Conservation (phyloP, 202 grass and related monocot genomes). For the Digitaria exilis region DNA sequence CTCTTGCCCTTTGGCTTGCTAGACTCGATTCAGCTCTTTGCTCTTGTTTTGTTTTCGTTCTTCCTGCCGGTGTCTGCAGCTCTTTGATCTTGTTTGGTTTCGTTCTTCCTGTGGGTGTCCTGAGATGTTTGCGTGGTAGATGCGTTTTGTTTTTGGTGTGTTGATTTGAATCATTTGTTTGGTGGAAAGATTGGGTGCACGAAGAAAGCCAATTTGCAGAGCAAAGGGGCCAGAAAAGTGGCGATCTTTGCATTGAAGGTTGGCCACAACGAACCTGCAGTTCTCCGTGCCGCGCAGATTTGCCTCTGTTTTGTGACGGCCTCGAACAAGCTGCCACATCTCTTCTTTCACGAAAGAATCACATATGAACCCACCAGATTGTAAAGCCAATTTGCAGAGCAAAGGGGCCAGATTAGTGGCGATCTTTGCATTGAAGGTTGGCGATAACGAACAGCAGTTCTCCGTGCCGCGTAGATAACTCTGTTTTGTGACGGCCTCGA, state of each 20-base stretch:
- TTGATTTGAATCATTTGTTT: background rate
- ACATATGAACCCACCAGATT: too few relatives aligned
- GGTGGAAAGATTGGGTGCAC: background rate
- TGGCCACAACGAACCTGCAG: constrained; percentile 58
- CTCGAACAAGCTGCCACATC: constrained; percentile 69
- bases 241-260: constrained; percentile 86
- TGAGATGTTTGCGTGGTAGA: background rate
- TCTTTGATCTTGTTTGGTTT: background rate
- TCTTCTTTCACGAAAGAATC: too few relatives aligned
- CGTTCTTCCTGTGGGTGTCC: background rate
- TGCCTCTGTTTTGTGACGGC: constrained; percentile 43
- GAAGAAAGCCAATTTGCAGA: constrained; percentile 66
- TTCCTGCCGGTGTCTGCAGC: background rate
- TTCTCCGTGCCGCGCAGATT: constrained; percentile 74
- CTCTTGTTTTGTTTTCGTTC: background rate
- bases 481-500: constrained; percentile 60
- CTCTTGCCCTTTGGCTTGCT: too few relatives aligned
- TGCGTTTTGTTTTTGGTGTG: background rate
- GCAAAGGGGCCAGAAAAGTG: constrained; percentile 48
- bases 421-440: constrained; percentile 89
- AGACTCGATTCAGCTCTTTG: background rate
- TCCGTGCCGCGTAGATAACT: constrained; percentile 61
- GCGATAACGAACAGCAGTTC: constrained; percentile 64
- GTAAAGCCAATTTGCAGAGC: constrained; percentile 71
- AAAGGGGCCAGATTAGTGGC: constrained; percentile 46